These are phyloP conservation scores for Gamsiella multidivaricata DNA, from an alignment of 192 early-diverging fungal genomes.

Conservation along the genomic window DNA sequence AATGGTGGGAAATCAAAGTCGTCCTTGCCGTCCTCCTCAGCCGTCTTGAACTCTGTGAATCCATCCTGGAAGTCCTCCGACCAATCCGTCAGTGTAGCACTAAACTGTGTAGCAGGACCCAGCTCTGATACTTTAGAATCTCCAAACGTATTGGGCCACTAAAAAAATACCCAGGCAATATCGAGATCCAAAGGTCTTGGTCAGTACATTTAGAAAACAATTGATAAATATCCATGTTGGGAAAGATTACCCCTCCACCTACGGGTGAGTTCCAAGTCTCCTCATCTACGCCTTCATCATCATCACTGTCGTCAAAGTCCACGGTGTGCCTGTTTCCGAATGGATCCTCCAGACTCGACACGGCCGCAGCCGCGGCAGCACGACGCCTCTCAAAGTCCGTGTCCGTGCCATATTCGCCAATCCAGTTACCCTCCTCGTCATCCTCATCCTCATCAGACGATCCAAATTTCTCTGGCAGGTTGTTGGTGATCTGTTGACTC, in stretches of 20 bases:
- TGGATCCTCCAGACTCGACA: constrained; percentile 32
- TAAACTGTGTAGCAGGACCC: constrained; percentile 29
- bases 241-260: background rate
- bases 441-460: constrained; percentile 73
- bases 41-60: constrained; percentile 47
- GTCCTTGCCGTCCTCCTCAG: constrained; percentile 13
- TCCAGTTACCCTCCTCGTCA: constrained; percentile 65
- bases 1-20: constrained; percentile 43
- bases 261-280: constrained; percentile 38
- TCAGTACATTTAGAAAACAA: no score
- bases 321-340: constrained; percentile 27
- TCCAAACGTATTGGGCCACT: constrained; percentile 48
- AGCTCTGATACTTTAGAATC: constrained; percentile 27
- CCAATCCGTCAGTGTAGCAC: constrained; percentile 42
- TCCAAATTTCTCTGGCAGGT: constrained; percentile 76
- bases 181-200: background rate
- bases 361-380: constrained; percentile 13
- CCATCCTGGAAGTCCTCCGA: constrained; percentile 50
- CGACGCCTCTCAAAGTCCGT: constrained; percentile 46
- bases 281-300: constrained; percentile 42
- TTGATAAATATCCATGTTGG: no score
- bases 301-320: constrained; percentile 51
- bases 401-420: constrained; percentile 49
- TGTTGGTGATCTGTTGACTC: constrained; percentile 75
- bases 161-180: background rate